Evolutionary conservation across 192 early-diverging fungal genomes (phyloP), one percentile per base, ranked within the genome.

Genomic region (Podila horticola): DNA sequence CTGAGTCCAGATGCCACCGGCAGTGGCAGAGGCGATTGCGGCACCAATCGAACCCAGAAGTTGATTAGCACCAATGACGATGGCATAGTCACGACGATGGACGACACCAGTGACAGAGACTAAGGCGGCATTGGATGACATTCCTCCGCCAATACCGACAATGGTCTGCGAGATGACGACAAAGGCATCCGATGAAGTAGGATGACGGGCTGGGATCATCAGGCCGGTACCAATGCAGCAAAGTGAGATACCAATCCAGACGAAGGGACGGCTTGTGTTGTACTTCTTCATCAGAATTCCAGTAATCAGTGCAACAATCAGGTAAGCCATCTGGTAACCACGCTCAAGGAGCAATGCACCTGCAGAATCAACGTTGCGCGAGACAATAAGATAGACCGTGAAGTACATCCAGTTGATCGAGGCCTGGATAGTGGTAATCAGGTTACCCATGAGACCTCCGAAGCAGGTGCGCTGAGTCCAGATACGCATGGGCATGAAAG

Each of bases 161-260:
- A 67, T 36, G 52, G 66, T 29, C 49, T 67, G 66, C 13, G 50
- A 57, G 13, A 33, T 33, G 31, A 20, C 66, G 12, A 67, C 31
- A 33, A 67, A 67, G 33, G 26, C 26, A 11, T 67, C 66, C 12
- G 66, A 57, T n/a, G 66, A 57, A 30, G 26, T 19, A 26, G 66
- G 66, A 15, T 55, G 29, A 67, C 66, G 66, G n/a, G 66, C 66
- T 22, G 66, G 66, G 52, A 67, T 67, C 66, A 67, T 57, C 29
- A 58, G 3, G 24, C 41, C 49, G 51, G 51, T 52, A 15, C 66
- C 66, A 30, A 67, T 67, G 51, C 49, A 33, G 24, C 52, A 48
- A 36, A 67, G 51, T 20, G 52, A n/a, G 33, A 67, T 38, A 57
- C 66, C 66, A 34, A 38, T 67, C 66, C 66, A 67, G 51, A 67